phyloP scores from a whole-genome alignment of 768 basidiomycete species.

The Lactifluus echinatus region DNA sequence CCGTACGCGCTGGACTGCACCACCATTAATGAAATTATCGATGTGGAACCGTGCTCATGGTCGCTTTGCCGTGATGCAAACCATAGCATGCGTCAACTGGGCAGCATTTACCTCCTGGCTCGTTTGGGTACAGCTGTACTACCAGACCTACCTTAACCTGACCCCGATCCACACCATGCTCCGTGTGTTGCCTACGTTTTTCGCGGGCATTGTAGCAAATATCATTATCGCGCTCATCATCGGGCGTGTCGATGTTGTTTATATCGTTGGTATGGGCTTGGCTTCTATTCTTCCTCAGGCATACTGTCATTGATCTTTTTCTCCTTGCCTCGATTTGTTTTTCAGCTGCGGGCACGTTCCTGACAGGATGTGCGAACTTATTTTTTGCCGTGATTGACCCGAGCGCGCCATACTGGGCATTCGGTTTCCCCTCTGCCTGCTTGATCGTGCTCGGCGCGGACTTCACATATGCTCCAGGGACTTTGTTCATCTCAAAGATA shows the following conservation, averaged over 20 bases:
- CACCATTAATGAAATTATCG: constrained; percentile 56
- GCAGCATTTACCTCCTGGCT: constrained; percentile 46
- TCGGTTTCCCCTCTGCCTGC: constrained; percentile 59
- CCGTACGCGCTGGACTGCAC: constrained; percentile 33
- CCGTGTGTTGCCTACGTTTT: constrained; percentile 61
- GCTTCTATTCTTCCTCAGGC: background rate
- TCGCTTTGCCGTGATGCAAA: constrained; percentile 50
- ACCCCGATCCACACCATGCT: constrained; percentile 53
- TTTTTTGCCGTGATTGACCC: constrained; percentile 63
- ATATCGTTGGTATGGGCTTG: constrained; percentile 40
- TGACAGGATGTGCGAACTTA: constrained; percentile 50
- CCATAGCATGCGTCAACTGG: constrained; percentile 57
- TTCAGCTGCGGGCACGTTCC: constrained; percentile 43
- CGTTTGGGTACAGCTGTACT: constrained; percentile 60
- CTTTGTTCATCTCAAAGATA: constrained; percentile 65
- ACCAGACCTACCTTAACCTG: constrained; percentile 52
- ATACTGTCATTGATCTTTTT: background rate
- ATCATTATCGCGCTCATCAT: constrained; percentile 54
- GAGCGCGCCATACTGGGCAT: constrained; percentile 58
- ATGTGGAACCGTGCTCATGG: constrained; percentile 59
- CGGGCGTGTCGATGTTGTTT: constrained; percentile 44
- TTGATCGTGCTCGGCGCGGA: constrained; percentile 68
- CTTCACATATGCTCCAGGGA: constrained; percentile 66
- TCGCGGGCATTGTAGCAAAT: constrained; percentile 58
- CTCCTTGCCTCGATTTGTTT: background rate